A percentile compares a stretch with the other conserved stretches of the same genome.
Evolutionary conservation across 192 early-diverging fungal genomes (phyloP).

Genomic region (Funneliformis geosporum): DNA sequence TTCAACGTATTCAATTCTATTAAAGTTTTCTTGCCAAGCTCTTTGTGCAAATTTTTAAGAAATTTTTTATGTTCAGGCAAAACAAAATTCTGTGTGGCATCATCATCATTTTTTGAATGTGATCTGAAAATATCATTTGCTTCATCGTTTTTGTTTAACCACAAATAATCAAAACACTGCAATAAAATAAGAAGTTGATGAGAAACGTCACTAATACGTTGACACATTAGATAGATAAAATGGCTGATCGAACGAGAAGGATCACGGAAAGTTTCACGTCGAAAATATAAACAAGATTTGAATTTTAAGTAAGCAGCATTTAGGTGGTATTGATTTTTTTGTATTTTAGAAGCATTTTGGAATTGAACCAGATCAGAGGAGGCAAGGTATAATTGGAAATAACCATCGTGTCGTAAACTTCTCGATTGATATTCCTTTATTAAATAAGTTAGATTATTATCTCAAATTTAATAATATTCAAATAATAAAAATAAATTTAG

Average conservation of each 20-base stretch:
- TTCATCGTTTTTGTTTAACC: constrained; percentile 3
- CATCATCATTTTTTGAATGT: background rate
- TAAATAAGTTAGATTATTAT: background rate
- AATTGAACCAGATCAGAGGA: background rate
- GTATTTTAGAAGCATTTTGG: background rate
- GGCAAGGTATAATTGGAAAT: background rate
- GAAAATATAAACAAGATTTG: constrained; percentile 9
- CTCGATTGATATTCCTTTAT: constrained; percentile 19
- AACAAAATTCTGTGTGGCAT: constrained; percentile 15
- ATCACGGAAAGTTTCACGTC: constrained; percentile 8
- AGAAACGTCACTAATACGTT: constrained; percentile 18
- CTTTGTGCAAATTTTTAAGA: background rate
- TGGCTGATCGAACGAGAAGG: constrained; percentile 1
- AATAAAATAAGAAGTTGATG: background rate
- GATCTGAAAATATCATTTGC: background rate
- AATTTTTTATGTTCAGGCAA: background rate
- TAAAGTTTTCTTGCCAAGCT: background rate
- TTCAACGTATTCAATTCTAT: background rate
- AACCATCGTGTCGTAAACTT: constrained; percentile 23
- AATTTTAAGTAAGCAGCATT: constrained; percentile 13
- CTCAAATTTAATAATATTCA: background rate
- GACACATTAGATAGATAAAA: constrained; percentile 21
- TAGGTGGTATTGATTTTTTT: constrained; percentile 4
- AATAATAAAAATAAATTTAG: background rate
- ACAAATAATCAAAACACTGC: constrained; percentile 17